These are phyloP conservation scores for Picea glauca DNA, from an alignment of 75 land plant species.

Conservation along the genomic window DNA sequence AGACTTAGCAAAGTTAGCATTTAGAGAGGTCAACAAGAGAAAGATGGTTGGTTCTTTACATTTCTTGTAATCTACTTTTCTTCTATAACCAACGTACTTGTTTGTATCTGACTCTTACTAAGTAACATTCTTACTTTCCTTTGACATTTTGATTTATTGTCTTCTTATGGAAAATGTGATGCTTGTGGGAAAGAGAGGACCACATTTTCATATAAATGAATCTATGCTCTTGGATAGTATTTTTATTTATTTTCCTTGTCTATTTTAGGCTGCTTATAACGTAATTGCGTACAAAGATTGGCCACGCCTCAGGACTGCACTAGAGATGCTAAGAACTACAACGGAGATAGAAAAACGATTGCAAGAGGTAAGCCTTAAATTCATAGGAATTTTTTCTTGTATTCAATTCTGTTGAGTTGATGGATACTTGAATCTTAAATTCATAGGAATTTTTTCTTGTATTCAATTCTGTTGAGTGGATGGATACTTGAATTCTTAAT, in stretches of 20 bases:
- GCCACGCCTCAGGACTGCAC: constrained; percentile 78
- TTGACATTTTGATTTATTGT: neutral
- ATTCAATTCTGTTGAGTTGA: neutral
- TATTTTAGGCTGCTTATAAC: constrained; percentile 58
- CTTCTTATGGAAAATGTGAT: neutral
- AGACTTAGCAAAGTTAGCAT: constrained; percentile 81
- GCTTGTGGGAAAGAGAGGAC: neutral
- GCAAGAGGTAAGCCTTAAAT: constrained; percentile 40
- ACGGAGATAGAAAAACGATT: constrained; percentile 66
- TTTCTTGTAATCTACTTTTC: neutral
- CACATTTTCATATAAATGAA: neutral
- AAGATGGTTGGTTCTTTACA: constrained; percentile 45
- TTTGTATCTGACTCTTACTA: neutral
- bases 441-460: neutral
- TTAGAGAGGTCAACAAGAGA: constrained; percentile 68
- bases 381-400: neutral
- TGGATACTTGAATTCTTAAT: neutral
- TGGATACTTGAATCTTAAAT: neutral
- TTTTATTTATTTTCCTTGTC: neutral
- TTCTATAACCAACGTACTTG: constrained; percentile 4
- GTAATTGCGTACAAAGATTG: constrained; percentile 76
- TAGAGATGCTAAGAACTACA: constrained; percentile 72
- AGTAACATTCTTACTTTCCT: neutral
- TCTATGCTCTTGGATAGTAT: neutral
- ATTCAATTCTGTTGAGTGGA: neutral